These are phyloP conservation scores for Akebia trifoliata DNA, from an alignment of 164 flowering plant genomes.

Conservation along the genomic window DNA sequence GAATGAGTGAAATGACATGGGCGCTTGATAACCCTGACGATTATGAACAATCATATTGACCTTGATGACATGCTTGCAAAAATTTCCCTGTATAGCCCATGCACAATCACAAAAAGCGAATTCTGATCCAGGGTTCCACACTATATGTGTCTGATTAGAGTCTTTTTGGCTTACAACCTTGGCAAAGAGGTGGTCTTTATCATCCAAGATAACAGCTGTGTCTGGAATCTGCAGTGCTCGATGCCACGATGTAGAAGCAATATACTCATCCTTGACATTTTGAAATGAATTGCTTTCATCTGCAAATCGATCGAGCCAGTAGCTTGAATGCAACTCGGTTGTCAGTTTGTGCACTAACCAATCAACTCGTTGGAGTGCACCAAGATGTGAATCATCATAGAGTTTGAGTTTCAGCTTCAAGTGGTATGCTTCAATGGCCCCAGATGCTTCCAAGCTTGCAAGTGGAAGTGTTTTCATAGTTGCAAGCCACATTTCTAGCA, in stretches of 20 bases:
- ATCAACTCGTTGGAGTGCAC: constrained; percentile 85
- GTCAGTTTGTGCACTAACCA: constrained; percentile 95
- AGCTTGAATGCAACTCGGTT: constrained; percentile 84
- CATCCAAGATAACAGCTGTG: constrained; percentile 50
- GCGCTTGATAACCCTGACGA: constrained; percentile 30
- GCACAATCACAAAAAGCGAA: constrained; percentile 85
- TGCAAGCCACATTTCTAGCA: constrained; percentile 87
- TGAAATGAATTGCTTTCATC: constrained; percentile 87
- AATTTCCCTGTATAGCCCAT: constrained; percentile 89
- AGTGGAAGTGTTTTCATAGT: constrained; percentile 69
- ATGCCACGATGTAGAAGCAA: constrained; percentile 90
- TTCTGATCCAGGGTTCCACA: constrained; percentile 97
- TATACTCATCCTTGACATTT: constrained; percentile 78
- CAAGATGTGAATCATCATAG: constrained; percentile 88
- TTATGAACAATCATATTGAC: constrained; percentile 69
- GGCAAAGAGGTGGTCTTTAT: constrained; percentile 51
- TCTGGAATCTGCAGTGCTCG: constrained; percentile 76
- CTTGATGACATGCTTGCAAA: constrained; percentile 94
- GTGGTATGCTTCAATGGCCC: constrained; percentile 94
- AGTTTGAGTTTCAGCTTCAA: constrained; percentile 76
- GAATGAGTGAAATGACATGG: constrained; percentile 72
- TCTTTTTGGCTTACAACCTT: constrained; percentile 71
- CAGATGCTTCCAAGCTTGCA: constrained; percentile 88
- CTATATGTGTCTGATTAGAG: constrained; percentile 32
- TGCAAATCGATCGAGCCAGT: constrained; percentile 90